Evolutionary conservation across 805 yeast species (phyloP), one percentile per base, ranked within the genome.

Genomic region (Hanseniaspora nectarophila): DNA sequence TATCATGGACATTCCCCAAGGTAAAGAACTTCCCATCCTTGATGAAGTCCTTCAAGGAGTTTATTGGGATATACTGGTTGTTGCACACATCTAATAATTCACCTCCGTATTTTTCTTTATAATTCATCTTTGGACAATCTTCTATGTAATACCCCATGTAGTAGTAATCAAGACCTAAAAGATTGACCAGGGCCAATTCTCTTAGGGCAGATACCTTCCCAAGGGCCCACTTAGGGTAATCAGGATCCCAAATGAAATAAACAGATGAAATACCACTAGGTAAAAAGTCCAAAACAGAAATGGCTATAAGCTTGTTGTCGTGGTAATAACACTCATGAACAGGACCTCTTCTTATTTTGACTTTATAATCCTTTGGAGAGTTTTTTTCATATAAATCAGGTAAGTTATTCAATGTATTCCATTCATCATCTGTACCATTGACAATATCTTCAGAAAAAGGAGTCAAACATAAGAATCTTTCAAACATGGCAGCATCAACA

Each of bases 221-320:
- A 29, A 88, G 63, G 0, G 85, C 81, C 57, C 80, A 67, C 48
- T 76, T 72, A 4, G 81, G 79, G 61, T 72, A 82, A 51, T 80
- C 89, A 0, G 94, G 92, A 61, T 87, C 89, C 85, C 92, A 86
- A 12, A 88, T 78, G 62, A 89, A 84, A 63, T 89, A 88, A 1
- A 89, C 89, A 0, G 95, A 80, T 0, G 95, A 86, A 0, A 89
- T 63, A 0, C 85, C 82, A 24, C 76, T 64, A 0, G 95, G 95
- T 32, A 89, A 64, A 20, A 88, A 67, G 64, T 88, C 97, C 29
- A 83, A 61, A 0, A 88, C 85, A 0, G 85, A 85, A 33, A 88
- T 67, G 0, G 90, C 95, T 38, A 85, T 76, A 20, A 88, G 68
- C 55, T 73, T 71, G 4, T 65, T 78, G 43, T 84, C 75, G 16